Evolutionary conservation across 2,329 filamentous ascomycete genomes (phyloP), one percentile per base, ranked within the genome.

Genomic region (Diaporthe batatas): DNA sequence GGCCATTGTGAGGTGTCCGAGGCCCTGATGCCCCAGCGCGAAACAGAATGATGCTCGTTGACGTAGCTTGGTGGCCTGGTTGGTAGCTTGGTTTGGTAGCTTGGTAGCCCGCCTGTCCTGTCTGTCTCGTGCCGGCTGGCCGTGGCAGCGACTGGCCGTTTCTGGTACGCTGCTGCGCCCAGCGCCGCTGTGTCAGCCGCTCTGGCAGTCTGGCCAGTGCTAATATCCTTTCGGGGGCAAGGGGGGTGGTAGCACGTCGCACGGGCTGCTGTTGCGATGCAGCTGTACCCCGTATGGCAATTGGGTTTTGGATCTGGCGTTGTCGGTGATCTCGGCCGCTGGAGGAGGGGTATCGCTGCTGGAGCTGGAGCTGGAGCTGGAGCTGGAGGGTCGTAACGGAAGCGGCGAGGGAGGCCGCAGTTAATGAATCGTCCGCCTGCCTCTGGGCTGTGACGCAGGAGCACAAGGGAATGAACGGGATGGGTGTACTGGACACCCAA

Each of bases 31-130:
- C 44, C 55, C 11, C 44, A 23, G 72, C 58, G 36, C 62, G 39
- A 49, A 23, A 70, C 53, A 55, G 64, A 34, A 47, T 64, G 65
- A 42, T 57, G 55, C 49, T 64, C 62, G 55, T 74, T 73, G 32
- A 42, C 73, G 74, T 67, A 69, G 62, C 36, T 42, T n/a, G 53
- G 49, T 12, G 16, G 39, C 16, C 29, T 29, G n/a, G n/a, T n/a
- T n/a, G n/a, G n/a, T n/a, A n/a, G n/a, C n/a, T n/a, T n/a, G n/a
- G n/a, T n/a, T n/a, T n/a, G n/a, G 74, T 67, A 69, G 62, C 36
- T 42, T n/a, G 53, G 49, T 12, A 18, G 39, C 16, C 29, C 5
- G 29, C 29, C 29, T 44, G 36, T 47, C 23, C 58, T 47, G 39
- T 34, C 36, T 25, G 36, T 29, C 34, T 23, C 12, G n/a, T 42